These are phyloP conservation scores for Aspergillus cavernicola DNA, from an alignment of 495 filamentous ascomycete species.

Conservation along the genomic window DNA sequence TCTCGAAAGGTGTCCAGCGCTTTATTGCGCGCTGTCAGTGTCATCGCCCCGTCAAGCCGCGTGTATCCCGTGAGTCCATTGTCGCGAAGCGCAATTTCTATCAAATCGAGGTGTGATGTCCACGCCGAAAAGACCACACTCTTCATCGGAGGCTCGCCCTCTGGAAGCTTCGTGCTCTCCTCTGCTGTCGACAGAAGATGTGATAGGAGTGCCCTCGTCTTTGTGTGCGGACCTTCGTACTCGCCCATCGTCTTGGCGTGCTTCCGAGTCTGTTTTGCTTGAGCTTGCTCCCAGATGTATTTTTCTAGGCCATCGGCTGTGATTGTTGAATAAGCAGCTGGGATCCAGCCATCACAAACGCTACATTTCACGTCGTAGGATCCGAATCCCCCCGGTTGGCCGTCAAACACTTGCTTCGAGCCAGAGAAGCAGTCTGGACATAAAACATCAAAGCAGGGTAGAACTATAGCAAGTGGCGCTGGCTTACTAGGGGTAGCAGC, in stretches of 20 bases:
- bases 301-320: conserved; percentile 59
- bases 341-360: conserved; percentile 60
- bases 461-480: conserved; percentile 68
- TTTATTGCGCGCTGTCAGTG: conserved; percentile 60
- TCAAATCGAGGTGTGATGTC: conserved; percentile 91
- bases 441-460: conserved; percentile 77
- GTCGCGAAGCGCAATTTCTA: conserved; percentile 75
- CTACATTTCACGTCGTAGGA: conserved; percentile 51
- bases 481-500: conserved; percentile 36
- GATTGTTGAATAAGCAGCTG: conserved; percentile 58
- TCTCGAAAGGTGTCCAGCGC: conserved; percentile 74
- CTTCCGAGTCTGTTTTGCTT: conserved; percentile 46
- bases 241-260: conserved; percentile 58
- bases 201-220: conserved; percentile 73
- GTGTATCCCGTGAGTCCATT: conserved; percentile 58
- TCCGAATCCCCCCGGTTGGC: conserved; percentile 2
- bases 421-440: conserved; percentile 67
- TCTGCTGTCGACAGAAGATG: conserved; percentile 57
- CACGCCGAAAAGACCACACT: conserved; percentile 91
- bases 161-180: conserved; percentile 54
- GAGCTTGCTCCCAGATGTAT: conserved; percentile 49
- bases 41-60: conserved; percentile 89
- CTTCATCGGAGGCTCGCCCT: conserved; percentile 68
- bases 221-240: conserved; percentile 86
- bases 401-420: conserved; percentile 28